Percentiles rank a stretch among this genome's conserved stretches.
phyloP scores from a whole-genome alignment of 306 rosid genomes.

The Dalbergia cultrata region DNA sequence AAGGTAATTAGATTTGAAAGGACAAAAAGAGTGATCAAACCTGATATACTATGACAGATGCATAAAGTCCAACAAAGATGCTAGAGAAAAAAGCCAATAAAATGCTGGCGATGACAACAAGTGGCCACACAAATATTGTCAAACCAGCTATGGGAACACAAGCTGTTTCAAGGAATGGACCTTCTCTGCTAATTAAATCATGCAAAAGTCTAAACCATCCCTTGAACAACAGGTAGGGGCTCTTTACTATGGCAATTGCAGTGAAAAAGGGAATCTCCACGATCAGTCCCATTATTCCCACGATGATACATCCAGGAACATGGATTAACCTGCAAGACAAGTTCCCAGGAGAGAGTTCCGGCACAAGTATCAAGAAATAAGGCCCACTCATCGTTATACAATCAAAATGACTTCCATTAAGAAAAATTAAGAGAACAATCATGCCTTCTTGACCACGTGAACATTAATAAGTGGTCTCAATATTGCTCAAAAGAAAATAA shows the following conservation, averaged over 20 bases:
- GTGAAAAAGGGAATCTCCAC: constrained; percentile 76
- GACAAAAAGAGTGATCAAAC: constrained; percentile 50
- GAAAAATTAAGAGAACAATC: background rate
- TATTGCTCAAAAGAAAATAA: background rate
- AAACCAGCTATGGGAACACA: constrained; percentile 92
- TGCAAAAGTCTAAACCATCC: constrained; percentile 82
- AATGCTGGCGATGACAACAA: constrained; percentile 77
- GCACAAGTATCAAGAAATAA: constrained; percentile 6
- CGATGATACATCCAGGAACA: constrained; percentile 72
- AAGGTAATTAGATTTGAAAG: constrained; percentile 34
- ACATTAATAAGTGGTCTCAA: background rate
- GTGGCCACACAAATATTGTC: constrained; percentile 86
- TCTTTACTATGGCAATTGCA: constrained; percentile 74
- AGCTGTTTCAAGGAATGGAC: constrained; percentile 91
- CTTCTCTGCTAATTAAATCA: constrained; percentile 84
- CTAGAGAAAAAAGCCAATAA: constrained; percentile 68
- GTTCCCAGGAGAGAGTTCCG: constrained; percentile 27
- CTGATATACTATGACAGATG: constrained; percentile 80
- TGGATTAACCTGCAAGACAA: constrained; percentile 73
- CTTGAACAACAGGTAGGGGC: constrained; percentile 77
- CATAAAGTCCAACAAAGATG: constrained; percentile 80
- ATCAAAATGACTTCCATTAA: background rate
- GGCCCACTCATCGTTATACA: background rate
- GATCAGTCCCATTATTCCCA: constrained; percentile 68
- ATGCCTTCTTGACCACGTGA: background rate